Evolutionary conservation across 805 yeast genomes (phyloP).

Genomic region (Naumovozyma castellii): DNA sequence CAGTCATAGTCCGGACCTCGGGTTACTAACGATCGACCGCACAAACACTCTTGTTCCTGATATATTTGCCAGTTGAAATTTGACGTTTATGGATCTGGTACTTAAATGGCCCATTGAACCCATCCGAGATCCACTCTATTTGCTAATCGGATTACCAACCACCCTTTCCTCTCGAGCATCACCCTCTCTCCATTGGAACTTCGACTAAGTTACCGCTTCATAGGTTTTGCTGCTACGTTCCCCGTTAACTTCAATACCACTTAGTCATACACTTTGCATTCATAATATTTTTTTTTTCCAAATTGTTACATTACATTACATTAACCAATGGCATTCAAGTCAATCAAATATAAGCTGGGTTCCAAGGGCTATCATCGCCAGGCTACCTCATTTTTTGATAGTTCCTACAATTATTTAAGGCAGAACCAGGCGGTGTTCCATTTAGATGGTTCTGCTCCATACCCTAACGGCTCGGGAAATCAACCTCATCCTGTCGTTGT

Average conservation of each 20-base stretch:
- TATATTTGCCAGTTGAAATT: background rate
- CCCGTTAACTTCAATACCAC: too few relatives aligned
- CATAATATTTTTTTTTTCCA: background rate
- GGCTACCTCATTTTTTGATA: conserved; percentile 32
- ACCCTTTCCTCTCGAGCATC: too few relatives aligned
- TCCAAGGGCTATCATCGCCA: conserved; percentile 29
- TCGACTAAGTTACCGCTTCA: too few relatives aligned
- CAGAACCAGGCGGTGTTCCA: conserved; percentile 30
- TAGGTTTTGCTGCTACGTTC: too few relatives aligned
- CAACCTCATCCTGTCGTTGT: conserved; percentile 32
- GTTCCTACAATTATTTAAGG: conserved; percentile 33
- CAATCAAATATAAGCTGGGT: conserved; percentile 32
- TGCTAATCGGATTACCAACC: too few relatives aligned
- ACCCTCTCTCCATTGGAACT: too few relatives aligned
- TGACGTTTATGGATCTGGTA: too few relatives aligned
- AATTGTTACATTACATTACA: background rate
- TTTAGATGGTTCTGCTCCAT: conserved; percentile 13
- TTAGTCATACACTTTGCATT: too few relatives aligned
- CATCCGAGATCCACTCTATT: too few relatives aligned
- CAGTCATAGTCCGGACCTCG: background rate
- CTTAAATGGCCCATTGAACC: too few relatives aligned
- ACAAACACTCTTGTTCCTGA: background rate
- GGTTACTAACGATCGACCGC: background rate
- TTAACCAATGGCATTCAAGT: conserved; percentile 32
- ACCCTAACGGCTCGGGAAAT: conserved; percentile 9